Percentiles rank a stretch among this genome's conserved stretches.
phyloP scores from a whole-genome alignment of 192 early-diverging fungal species.

The Mortierella alpina region DNA sequence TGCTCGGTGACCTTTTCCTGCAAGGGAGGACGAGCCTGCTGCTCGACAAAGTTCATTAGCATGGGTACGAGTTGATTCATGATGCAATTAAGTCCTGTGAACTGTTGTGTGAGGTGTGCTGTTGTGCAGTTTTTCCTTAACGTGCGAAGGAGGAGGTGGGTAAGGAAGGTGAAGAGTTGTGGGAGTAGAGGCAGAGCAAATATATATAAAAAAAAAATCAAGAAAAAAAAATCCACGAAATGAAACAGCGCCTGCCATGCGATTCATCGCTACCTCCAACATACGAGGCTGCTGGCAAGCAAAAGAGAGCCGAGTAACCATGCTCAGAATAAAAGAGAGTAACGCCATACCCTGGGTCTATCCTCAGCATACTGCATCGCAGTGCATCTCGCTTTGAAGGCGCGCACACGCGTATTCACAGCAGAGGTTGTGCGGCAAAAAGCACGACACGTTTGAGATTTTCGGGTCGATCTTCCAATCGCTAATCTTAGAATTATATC shows the following conservation, averaged over 20 bases:
- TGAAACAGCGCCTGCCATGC: too few species aligned
- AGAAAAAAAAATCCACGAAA: neutral
- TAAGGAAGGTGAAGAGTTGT: neutral
- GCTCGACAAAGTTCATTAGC: slow-evolving; percentile 29
- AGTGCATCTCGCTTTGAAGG: too few species aligned
- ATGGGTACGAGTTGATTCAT: slow-evolving; percentile 33
- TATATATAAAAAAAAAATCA: neutral
- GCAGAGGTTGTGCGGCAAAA: neutral
- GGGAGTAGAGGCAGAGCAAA: neutral
- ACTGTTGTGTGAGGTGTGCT: neutral
- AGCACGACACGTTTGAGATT: too few species aligned
- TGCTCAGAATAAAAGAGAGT: too few species aligned
- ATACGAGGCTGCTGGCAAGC: too few species aligned
- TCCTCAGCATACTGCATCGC: too few species aligned
- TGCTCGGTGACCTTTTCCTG: slow-evolving; percentile 34
- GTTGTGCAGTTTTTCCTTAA: neutral
- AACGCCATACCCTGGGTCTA: too few species aligned
- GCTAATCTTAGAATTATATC: neutral
- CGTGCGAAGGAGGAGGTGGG: neutral
- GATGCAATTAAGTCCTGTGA: neutral
- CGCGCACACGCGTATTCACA: neutral
- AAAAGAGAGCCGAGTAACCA: too few species aligned
- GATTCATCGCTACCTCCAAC: too few species aligned
- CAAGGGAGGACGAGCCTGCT: slow-evolving; percentile 35
- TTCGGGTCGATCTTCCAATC: neutral